phyloP scores from a whole-genome alignment of 2,329 filamentous ascomycete genomes.

The Clarireedia homoeocarpa region DNA sequence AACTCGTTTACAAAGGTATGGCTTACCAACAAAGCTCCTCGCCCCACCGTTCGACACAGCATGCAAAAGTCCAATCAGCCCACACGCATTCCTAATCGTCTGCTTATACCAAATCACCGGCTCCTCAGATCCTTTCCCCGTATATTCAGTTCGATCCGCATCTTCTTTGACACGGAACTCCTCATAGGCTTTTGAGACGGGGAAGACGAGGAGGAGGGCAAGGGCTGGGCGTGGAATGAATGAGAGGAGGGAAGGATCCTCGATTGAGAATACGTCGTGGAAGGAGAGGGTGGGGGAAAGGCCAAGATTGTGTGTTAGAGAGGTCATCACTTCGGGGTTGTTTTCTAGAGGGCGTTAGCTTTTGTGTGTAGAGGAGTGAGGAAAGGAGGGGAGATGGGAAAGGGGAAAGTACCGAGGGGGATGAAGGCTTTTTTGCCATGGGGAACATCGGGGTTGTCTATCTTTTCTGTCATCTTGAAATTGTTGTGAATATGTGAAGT shows the following conservation, averaged over 20 bases:
- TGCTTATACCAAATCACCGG: conserved; percentile 91
- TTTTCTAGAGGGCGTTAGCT: conserved; percentile 44
- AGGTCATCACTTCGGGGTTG: conserved; percentile 86
- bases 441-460: conserved; percentile 26
- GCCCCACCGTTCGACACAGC: conserved; percentile 72
- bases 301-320: conserved; percentile 75
- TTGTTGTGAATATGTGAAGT: not conserved
- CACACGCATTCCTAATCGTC: conserved; percentile 92
- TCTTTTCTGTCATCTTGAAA: conserved; percentile 4
- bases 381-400: not conserved
- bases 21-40: conserved; percentile 72
- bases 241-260: conserved; percentile 75
- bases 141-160: conserved; percentile 52
- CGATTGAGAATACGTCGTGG: conserved; percentile 89
- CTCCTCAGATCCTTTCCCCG: conserved; percentile 57
- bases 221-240: conserved; percentile 86
- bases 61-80: conserved; percentile 83
- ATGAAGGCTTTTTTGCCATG: conserved; percentile 27
- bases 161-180: conserved; percentile 71
- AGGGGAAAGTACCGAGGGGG: conserved; percentile 22
- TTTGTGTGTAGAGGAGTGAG: conserved; percentile 19
- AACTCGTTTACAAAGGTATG: too few relatives aligned
- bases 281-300: conserved; percentile 68
- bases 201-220: conserved; percentile 89
- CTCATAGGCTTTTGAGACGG: conserved; percentile 75